phyloP scores from a whole-genome alignment of 2,329 filamentous ascomycete genomes.

The Diaporthe citrichinensis region DNA sequence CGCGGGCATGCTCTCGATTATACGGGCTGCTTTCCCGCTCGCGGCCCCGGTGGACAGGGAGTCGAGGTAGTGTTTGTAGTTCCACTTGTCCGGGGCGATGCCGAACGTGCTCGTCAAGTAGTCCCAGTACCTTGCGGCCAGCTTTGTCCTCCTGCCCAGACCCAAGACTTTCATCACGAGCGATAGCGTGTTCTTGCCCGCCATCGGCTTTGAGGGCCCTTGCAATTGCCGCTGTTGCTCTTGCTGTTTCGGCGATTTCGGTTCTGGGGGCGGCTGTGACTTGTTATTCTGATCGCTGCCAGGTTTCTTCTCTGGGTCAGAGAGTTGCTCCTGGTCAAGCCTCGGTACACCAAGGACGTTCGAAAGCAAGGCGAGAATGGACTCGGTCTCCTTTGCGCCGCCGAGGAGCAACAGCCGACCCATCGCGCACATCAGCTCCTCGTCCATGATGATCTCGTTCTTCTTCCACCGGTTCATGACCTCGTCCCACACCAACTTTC shows the following conservation, averaged over 20 bases:
- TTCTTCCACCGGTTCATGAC: conserved; percentile 81
- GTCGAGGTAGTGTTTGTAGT: conserved; percentile 78
- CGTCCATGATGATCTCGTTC: conserved; percentile 80
- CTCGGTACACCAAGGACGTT: conserved; percentile 85
- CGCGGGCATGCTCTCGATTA: conserved; percentile 70
- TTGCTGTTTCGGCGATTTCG: background rate
- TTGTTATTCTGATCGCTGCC: background rate
- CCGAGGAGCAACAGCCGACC: conserved; percentile 81
- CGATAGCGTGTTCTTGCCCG: conserved; percentile 72
- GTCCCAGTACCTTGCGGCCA: conserved; percentile 85
- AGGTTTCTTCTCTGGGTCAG: conserved; percentile 50
- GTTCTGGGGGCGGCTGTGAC: background rate
- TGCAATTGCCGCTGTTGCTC: background rate
- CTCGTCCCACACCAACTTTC: conserved; percentile 84
- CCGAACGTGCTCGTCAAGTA: conserved; percentile 72
- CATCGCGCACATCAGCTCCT: conserved; percentile 85
- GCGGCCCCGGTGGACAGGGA: conserved; percentile 76
- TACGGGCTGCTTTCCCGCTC: conserved; percentile 71
- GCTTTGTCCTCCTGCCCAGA: conserved; percentile 70
- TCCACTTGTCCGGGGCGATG: conserved; percentile 80
- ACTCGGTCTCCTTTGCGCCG: conserved; percentile 73
- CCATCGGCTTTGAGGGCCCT: conserved; percentile 36
- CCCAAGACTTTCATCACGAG: conserved; percentile 76
- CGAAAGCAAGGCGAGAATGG: conserved; percentile 82
- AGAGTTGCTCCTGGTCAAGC: conserved; percentile 44